Evolutionary conservation across 2,329 filamentous ascomycete genomes (phyloP), one percentile per base, ranked within the genome.

Genomic region (Phyllosticta paracitricarpa): DNA sequence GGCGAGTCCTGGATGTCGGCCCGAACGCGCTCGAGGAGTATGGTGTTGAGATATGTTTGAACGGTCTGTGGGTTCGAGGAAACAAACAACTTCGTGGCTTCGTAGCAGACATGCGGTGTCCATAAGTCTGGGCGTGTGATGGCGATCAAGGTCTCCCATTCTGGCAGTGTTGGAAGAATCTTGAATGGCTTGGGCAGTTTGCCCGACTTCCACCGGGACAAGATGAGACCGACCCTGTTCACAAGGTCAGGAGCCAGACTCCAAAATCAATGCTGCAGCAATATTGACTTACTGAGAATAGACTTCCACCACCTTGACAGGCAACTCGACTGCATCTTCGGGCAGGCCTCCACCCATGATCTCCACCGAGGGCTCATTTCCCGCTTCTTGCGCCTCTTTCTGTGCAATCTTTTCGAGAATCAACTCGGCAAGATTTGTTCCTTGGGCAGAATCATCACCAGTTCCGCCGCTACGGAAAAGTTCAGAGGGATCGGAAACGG

Each of bases 131-230:
- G 92, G 30, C 86, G 83, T n/a, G 91, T 96, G 61, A 96, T 84
- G 65, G 86, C 81, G 67, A 96, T 84, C 48, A 96, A 89, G 22
- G 91, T 89, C 71, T 94, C 89, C 91, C 92, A 97, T 69, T 94
- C 85, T 7, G 91, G 91, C 14, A 97, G 84, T 0, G 91, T 92
- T 2, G 94, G 94, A 8, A 99, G 82, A 65, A 97, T 91, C 76
- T 97, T 97, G 82, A 99, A 96, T 0, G 93, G 93, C 76, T 99
- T 99, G 22, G 94, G 94, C 33, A 99, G 82, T 66, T 93, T 93
- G n/a, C 94, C 94, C 14, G 89, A 93, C 76, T 96, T 96, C 79
- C 96, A 97, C 65, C 93, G 85, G 26, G 90, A 91, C 63, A 99
- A 82, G 63, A 97, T 88, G 66, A 92, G 81, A 63, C 92, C 93